These are phyloP conservation scores for Prunus davidiana DNA, from an alignment of 306 rosid genomes.

Conservation along the genomic window DNA sequence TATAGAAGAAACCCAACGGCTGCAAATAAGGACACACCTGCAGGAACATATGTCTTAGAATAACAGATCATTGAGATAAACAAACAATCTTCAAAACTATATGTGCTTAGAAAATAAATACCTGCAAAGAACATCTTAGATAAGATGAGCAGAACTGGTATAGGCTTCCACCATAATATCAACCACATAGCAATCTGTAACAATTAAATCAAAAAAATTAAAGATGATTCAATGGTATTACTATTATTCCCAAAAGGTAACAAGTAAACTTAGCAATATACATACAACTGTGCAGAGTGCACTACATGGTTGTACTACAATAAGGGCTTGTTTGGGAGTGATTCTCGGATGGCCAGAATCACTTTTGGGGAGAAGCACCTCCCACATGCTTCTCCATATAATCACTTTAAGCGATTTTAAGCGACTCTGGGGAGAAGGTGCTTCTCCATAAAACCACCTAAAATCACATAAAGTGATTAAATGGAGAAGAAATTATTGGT, in stretches of 20 bases:
- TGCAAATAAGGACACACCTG: slow-evolving; percentile 91
- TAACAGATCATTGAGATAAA: slow-evolving; percentile 16
- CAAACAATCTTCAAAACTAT: background rate
- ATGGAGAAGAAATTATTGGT: too few relatives aligned
- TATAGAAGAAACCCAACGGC: slow-evolving; percentile 98
- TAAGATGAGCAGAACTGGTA: slow-evolving; percentile 44
- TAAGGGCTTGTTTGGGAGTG: too few relatives aligned
- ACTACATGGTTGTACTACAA: background rate
- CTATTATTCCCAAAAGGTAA: background rate
- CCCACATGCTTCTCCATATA: too few relatives aligned
- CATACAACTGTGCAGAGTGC: background rate
- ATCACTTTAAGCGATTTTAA: too few relatives aligned
- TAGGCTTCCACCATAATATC: slow-evolving; percentile 88
- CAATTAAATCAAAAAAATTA: slow-evolving; percentile 1
- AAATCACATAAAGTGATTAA: too few relatives aligned
- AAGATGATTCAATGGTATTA: slow-evolving; percentile 12
- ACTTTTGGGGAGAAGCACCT: too few relatives aligned
- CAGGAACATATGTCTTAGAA: slow-evolving; percentile 28
- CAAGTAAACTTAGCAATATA: slow-evolving; percentile 3
- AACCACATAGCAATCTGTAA: slow-evolving; percentile 85
- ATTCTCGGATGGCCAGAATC: too few relatives aligned
- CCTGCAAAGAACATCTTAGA: slow-evolving; percentile 97
- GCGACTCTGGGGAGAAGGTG: too few relatives aligned
- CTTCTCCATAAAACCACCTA: too few relatives aligned
- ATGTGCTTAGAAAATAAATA: slow-evolving; percentile 21